Conservation (phyloP, 2,329 filamentous ascomycete genomes). For the Periconia sp. region DNA sequence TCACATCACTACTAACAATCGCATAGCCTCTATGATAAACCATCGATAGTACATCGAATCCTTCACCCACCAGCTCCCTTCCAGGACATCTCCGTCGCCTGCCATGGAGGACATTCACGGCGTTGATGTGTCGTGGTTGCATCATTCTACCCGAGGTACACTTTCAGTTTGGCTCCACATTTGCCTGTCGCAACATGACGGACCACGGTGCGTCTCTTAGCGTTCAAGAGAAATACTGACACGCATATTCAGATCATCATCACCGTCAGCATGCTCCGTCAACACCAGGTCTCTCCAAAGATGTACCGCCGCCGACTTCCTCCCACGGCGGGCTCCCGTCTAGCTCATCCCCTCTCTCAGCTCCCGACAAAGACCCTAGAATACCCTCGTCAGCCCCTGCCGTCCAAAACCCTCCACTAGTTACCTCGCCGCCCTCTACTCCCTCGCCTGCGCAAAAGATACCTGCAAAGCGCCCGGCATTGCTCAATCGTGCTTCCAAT, state of each 20-base stretch:
- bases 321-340: slow-evolving; percentile 9
- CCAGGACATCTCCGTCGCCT: slow-evolving; percentile 13
- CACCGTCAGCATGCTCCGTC: slow-evolving; percentile 37
- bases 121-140: slow-evolving; percentile 89
- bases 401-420: slow-evolving; percentile 32
- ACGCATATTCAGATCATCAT: slow-evolving; percentile 30
- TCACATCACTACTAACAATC: slow-evolving; percentile 2
- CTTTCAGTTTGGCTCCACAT: slow-evolving; percentile 24
- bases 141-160: slow-evolving; percentile 80
- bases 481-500: slow-evolving; percentile 46
- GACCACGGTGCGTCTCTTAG: not conserved
- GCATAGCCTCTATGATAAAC: slow-evolving; percentile 29
- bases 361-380: slow-evolving; percentile 24
- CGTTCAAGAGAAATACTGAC: slow-evolving; percentile 14
- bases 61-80: slow-evolving; percentile 14
- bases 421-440: slow-evolving; percentile 16
- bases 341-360: slow-evolving; percentile 32
- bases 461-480: slow-evolving; percentile 42
- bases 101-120: slow-evolving; percentile 78
- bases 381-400: slow-evolving; percentile 17
- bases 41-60: slow-evolving; percentile 20
- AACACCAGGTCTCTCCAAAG: slow-evolving; percentile 38
- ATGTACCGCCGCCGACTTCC: slow-evolving; percentile 12
- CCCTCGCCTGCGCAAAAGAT: slow-evolving; percentile 28
- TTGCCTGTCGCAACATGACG: slow-evolving; percentile 5